These are phyloP conservation scores for Astraeus odoratus DNA, from an alignment of 768 basidiomycete species.

Conservation along the genomic window DNA sequence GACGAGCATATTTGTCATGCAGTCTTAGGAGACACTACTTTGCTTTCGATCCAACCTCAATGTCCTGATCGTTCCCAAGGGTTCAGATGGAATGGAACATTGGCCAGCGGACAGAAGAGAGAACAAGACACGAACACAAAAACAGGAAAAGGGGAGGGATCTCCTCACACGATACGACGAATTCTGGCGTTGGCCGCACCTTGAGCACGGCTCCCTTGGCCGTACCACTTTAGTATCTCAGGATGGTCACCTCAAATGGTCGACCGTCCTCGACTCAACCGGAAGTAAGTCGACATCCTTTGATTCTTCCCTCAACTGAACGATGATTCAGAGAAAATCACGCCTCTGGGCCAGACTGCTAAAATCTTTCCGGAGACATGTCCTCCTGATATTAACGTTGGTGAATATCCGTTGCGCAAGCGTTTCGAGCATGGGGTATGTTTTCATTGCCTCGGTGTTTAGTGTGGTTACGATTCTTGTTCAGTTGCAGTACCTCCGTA, in stretches of 20 bases:
- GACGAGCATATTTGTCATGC: no score
- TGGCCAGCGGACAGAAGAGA: conserved; percentile 55
- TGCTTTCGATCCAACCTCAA: no score
- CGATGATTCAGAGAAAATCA: conserved; percentile 24
- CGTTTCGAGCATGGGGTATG: conserved; percentile 64
- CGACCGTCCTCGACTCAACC: conserved; percentile 30
- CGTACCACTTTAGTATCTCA: conserved; percentile 47
- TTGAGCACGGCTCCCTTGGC: conserved; percentile 51
- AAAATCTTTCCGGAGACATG: conserved; percentile 57
- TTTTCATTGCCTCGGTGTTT: background rate
- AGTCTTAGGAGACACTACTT: no score
- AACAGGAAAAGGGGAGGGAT: conserved; percentile 16
- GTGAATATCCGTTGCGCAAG: conserved; percentile 33
- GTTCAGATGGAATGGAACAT: conserved; percentile 66
- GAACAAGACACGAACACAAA: conserved; percentile 9
- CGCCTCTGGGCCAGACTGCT: conserved; percentile 25
- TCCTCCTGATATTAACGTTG: conserved; percentile 24
- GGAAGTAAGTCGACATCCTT: conserved; percentile 14
- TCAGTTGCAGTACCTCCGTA: conserved; percentile 68
- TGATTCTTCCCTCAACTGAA: conserved; percentile 6
- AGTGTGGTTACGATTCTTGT: background rate
- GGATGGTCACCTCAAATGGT: conserved; percentile 47
- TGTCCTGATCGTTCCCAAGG: conserved; percentile 1
- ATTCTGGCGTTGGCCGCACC: conserved; percentile 40
- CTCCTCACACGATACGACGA: no score